Percentiles rank a stretch among this genome's conserved stretches.
phyloP scores from a whole-genome alignment of 2,329 filamentous ascomycete genomes.

The Cadophora gregata region DNA sequence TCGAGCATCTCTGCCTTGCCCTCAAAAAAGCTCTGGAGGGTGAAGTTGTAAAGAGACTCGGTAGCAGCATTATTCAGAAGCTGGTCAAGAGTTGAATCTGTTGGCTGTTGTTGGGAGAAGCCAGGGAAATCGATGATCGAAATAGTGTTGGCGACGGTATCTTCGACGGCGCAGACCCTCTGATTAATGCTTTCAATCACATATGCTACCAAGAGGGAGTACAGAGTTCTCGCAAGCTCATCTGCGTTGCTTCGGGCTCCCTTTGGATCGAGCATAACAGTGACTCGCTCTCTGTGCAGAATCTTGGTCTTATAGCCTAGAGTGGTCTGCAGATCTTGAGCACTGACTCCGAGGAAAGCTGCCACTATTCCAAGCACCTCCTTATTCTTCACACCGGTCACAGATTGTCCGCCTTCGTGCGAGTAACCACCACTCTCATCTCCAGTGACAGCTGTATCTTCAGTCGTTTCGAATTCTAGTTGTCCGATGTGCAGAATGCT shows the following conservation, averaged over 20 bases:
- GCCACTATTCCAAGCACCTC: conserved; percentile 85
- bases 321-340: conserved; percentile 82
- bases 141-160: conserved; percentile 89
- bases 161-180: conserved; percentile 83
- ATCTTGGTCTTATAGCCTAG: conserved; percentile 97
- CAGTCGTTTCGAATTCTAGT: conserved; percentile 86
- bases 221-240: conserved; percentile 90
- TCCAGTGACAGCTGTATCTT: conserved; percentile 76
- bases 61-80: conserved; percentile 93
- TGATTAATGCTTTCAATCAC: conserved; percentile 94
- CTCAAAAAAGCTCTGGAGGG: conserved; percentile 95
- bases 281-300: conserved; percentile 94
- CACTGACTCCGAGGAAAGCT: conserved; percentile 89
- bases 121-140: conserved; percentile 97
- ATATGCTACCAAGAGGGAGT: conserved; percentile 91
- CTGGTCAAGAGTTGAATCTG: conserved; percentile 86
- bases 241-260: conserved; percentile 92
- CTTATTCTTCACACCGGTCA: conserved; percentile 92
- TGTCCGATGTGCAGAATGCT: conserved; percentile 97
- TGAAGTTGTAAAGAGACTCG: conserved; percentile 91
- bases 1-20: conserved; percentile 92
- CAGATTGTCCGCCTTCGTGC: conserved; percentile 85
- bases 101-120: conserved; percentile 85
- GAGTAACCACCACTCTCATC: conserved; percentile 97
- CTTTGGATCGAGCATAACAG: conserved; percentile 92